phyloP scores from a whole-genome alignment of 164 flowering plant species.

The Tetrastigma voinierianum region DNA sequence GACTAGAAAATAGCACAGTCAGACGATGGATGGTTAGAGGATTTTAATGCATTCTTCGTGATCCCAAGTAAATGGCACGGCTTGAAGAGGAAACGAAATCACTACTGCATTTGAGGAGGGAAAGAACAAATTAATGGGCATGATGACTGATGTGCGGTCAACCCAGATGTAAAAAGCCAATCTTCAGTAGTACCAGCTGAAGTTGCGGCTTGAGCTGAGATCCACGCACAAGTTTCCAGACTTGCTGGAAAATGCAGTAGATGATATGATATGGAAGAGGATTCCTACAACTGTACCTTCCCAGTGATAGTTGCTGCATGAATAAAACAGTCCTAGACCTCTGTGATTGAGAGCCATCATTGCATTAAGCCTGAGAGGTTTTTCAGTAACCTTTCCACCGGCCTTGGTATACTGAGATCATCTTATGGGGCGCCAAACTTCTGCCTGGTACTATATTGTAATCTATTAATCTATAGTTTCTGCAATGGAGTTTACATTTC shows the following conservation, averaged over 20 bases:
- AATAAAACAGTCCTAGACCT: not conserved
- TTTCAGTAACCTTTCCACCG: not conserved
- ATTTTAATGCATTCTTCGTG: too few relatives aligned
- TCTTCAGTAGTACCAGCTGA: not conserved
- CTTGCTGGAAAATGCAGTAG: not conserved
- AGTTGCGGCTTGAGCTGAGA: constrained; percentile 3
- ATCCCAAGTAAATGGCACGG: constrained; percentile 15
- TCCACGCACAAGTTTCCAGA: not conserved
- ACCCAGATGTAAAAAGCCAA: constrained; percentile 12
- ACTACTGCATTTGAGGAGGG: constrained; percentile 16
- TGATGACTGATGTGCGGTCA: constrained; percentile 11
- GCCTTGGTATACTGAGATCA: too few relatives aligned
- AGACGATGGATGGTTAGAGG: constrained; percentile 22
- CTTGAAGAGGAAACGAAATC: constrained; percentile 11
- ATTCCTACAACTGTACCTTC: not conserved
- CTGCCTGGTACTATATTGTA: too few relatives aligned
- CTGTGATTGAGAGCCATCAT: not conserved
- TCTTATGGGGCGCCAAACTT: too few relatives aligned
- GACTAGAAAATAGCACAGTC: constrained; percentile 36
- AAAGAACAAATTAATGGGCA: constrained; percentile 16
- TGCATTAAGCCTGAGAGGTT: not conserved
- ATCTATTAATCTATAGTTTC: not conserved
- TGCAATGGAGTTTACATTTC: constrained; percentile 1
- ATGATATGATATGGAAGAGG: not conserved
- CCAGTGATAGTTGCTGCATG: not conserved